Evolutionary conservation across 192 early-diverging fungal species (phyloP).

Genomic region (Tieghemiomyces parasiticus): DNA sequence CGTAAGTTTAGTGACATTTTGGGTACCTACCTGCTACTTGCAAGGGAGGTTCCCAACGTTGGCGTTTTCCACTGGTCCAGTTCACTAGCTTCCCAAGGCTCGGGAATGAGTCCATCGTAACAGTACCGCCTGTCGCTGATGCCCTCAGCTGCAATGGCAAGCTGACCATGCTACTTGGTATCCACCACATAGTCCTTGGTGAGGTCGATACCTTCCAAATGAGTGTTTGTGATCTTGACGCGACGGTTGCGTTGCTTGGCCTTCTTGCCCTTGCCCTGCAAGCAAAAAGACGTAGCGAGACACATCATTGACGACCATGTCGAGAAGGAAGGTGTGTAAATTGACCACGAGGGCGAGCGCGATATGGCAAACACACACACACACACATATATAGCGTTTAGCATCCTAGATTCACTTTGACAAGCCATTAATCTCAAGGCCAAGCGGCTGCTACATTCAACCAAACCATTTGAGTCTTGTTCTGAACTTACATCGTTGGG

Average conservation of each 20-base stretch:
- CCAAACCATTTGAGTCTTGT: no score
- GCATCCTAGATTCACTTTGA: not conserved
- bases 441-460: not conserved
- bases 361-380: not conserved
- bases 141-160: not conserved
- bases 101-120: no score
- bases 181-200: slow-evolving; percentile 48
- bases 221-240: slow-evolving; percentile 67
- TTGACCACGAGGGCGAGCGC: not conserved
- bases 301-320: not conserved
- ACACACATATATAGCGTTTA: not conserved
- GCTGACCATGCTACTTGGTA: slow-evolving; percentile 6
- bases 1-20: no score
- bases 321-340: not conserved
- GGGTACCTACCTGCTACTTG: no score
- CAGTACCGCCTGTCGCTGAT: no score
- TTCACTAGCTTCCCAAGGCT: no score
- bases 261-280: slow-evolving; percentile 37
- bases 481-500: slow-evolving; percentile 31
- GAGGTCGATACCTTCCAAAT: slow-evolving; percentile 55
- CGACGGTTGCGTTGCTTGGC: slow-evolving; percentile 42
- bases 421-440: not conserved
- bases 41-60: no score
- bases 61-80: no score
- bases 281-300: not conserved